Percentiles rank a stretch among this genome's conserved stretches.
phyloP scores from a whole-genome alignment of 139 green algal genomes.

The Coelastrella sp. region DNA sequence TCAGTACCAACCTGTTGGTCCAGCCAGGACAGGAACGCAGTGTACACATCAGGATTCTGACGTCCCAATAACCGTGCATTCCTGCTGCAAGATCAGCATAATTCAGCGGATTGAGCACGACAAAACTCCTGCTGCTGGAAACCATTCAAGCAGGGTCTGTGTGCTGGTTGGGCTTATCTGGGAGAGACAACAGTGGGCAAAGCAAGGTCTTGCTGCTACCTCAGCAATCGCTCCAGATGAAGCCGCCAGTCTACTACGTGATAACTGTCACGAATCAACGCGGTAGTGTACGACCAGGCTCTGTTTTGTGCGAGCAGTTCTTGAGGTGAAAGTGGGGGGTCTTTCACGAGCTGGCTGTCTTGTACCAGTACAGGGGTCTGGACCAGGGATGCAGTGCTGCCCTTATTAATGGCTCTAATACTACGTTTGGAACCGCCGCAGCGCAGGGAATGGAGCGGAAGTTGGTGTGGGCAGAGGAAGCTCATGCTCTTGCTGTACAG shows the following conservation, averaged over 20 bases:
- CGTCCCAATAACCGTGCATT: neutral
- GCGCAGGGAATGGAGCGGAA: neutral
- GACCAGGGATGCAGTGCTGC: neutral
- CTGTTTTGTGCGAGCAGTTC: conserved; percentile 12
- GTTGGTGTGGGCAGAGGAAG: neutral
- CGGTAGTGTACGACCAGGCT: conserved; percentile 35
- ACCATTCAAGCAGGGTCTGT: too few relatives aligned
- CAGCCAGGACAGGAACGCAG: neutral
- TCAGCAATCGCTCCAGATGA: conserved; percentile 27
- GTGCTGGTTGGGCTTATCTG: too few relatives aligned
- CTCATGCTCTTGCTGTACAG: neutral
- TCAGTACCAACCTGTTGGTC: neutral
- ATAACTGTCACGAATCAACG: neutral
- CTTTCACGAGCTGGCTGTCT: neutral
- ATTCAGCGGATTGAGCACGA: too few relatives aligned
- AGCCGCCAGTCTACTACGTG: conserved; percentile 38
- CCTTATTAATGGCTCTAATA: too few relatives aligned
- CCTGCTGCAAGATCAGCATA: neutral
- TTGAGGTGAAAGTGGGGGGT: neutral
- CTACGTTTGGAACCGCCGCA: too few relatives aligned
- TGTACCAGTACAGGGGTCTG: conserved; percentile 25
- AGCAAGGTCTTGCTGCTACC: neutral
- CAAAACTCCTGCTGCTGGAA: too few relatives aligned
- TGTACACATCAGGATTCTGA: neutral
- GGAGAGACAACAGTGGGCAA: too few relatives aligned